These are phyloP conservation scores for Neoscytalidium dimidiatum DNA, from an alignment of 2,329 filamentous ascomycete genomes.

Conservation along the genomic window DNA sequence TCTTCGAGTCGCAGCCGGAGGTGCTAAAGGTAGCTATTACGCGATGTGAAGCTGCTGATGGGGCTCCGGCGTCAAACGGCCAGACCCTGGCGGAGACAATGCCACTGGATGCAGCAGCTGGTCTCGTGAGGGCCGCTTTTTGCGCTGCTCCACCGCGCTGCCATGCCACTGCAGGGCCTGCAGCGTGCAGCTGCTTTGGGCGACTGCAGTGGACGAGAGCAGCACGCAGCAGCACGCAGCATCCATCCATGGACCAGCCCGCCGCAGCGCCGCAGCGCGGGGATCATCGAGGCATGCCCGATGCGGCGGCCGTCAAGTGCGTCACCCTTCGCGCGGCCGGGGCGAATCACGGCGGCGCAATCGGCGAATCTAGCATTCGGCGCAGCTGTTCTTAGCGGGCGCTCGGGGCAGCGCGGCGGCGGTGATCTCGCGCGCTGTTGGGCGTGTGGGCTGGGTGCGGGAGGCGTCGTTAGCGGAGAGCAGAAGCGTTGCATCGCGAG, in stretches of 20 bases:
- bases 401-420: conserved; percentile 7
- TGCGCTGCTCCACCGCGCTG: conserved; percentile 2
- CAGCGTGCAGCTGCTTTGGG: background rate
- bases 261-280: background rate
- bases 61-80: background rate
- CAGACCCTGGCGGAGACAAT: conserved; percentile 3
- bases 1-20: background rate
- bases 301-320: background rate
- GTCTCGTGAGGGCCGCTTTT: conserved; percentile 3
- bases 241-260: no score
- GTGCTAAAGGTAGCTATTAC: conserved; percentile 16
- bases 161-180: conserved; percentile 6
- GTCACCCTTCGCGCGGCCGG: background rate
- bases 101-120: conserved; percentile 5
- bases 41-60: conserved; percentile 2
- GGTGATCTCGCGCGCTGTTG: conserved; percentile 2
- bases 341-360: background rate
- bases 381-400: background rate
- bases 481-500: background rate
- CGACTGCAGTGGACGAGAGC: background rate
- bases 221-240: background rate
- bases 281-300: conserved; percentile 7
- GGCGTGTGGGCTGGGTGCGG: conserved; percentile 7
- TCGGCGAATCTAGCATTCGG: conserved; percentile 5
- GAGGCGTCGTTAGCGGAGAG: conserved; percentile 11